Percentiles rank a stretch among this genome's conserved stretches.
Conservation (phyloP, 2,329 filamentous ascomycete species). For the Venturia aucupariae region DNA sequence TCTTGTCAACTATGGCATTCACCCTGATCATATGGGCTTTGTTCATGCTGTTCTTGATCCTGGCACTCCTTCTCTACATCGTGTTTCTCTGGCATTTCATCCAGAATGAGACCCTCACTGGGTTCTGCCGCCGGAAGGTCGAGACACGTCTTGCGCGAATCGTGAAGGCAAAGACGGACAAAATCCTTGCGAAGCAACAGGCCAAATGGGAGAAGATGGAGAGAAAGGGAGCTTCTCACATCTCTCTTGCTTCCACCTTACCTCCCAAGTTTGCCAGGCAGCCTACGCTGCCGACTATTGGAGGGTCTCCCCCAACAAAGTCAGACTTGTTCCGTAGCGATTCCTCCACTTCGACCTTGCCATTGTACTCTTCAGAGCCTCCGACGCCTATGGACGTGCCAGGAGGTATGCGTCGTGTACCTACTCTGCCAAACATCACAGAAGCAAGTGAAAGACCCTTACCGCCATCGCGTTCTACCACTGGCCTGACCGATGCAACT, state of each 20-base stretch:
- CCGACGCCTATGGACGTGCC: constrained; percentile 40
- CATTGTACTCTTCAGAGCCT: constrained; percentile 52
- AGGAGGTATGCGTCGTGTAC: constrained; percentile 21
- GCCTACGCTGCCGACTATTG: constrained; percentile 59
- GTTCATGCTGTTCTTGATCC: constrained; percentile 61
- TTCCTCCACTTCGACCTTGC: constrained; percentile 53
- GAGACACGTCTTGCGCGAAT: constrained; percentile 77
- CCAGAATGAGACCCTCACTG: constrained; percentile 67
- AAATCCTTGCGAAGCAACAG: constrained; percentile 72
- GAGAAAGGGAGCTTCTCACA: constrained; percentile 27
- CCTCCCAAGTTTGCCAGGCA: constrained; percentile 40
- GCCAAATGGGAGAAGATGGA: constrained; percentile 44
- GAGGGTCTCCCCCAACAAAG: constrained; percentile 45
- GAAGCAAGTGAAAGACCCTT: constrained; percentile 29
- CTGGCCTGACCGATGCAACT: constrained; percentile 43
- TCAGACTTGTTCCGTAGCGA: constrained; percentile 47
- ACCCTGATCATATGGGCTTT: constrained; percentile 85
- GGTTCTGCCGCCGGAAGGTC: constrained; percentile 87
- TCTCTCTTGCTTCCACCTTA: constrained; percentile 13
- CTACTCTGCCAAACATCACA: constrained; percentile 34
- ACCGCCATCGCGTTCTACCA: constrained; percentile 45
- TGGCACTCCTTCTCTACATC: constrained; percentile 70
- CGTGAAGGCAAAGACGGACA: constrained; percentile 78
- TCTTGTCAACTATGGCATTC: constrained; percentile 86
- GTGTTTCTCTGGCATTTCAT: constrained; percentile 92